Base-by-base conservation (phyloP, 176 grass and related monocot genomes). In the Puccinellia tenuiflora region DNA sequence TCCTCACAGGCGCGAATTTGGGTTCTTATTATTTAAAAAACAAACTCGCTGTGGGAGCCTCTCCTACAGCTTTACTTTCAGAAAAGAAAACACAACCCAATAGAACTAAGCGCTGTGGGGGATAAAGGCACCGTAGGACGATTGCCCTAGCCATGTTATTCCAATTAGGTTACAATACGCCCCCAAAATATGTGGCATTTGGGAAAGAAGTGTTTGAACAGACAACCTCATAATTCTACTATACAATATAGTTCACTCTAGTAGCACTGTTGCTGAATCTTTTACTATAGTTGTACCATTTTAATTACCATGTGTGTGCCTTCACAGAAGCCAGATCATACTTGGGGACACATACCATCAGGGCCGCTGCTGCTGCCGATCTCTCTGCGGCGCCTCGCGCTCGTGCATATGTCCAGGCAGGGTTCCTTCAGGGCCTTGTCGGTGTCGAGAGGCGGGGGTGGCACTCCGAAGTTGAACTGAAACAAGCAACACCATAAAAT, bases 381-480 rank as follows among this genome's bases (percentile, higher is more conserved):
- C 76, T 87, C 87, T 87, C 76, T 90, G 18, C 80, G 87, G 3
- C 87, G 79, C 26, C 47, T 87, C 29, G 75, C 84, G 22, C 66
- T 92, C 29, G 84, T 74, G 67, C 87, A 92, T 11, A 90, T 92
- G 46, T 83, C 87, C 84, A 92, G 28, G 65, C 91, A 92, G 0
- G 87, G 87, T 53, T 92, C 91, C 39, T 78, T 79, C 16, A 90
- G 80, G 74, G 84, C 87, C 84, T 90, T 92, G 66, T 92, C 91
- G 5, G 14, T 62, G 43, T 52, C 62, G 33, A 73, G 10, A 45
- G 80, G 52, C 5, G 84, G 79, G 46, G 87, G 86, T 38, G 76
- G 80, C 29, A 90, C 61, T 57, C 91, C 91, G 78, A 90, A 92
- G 78, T 95, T 98, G 73, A 98, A 98, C 96, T 98, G 74, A 20